Conservation (phyloP, 495 filamentous ascomycete species). For the Cladorrhinum samala region DNA sequence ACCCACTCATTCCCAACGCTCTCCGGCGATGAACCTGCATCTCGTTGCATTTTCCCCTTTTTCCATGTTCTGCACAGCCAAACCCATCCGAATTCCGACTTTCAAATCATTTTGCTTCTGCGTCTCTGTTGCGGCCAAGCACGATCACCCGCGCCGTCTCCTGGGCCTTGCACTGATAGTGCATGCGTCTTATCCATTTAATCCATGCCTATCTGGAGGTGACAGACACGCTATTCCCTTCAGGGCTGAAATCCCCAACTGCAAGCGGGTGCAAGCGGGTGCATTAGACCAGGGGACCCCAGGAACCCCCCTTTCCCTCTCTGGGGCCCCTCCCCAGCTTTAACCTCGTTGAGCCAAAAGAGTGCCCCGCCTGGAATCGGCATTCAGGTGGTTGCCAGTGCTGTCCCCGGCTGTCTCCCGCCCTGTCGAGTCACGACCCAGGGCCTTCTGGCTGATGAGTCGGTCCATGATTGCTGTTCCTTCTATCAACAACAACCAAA, state of each 20-base stretch:
- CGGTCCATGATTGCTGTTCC: no score
- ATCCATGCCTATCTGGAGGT: conserved; percentile 9
- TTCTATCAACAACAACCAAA: not conserved
- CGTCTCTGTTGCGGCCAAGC: not conserved
- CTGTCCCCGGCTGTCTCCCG: conserved; percentile 2
- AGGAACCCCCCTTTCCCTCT: conserved; percentile 8
- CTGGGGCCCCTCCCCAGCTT: conserved; percentile 1
- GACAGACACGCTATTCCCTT: conserved; percentile 12
- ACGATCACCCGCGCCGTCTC: conserved; percentile 9
- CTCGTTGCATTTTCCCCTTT: no score
- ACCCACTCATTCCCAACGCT: no score
- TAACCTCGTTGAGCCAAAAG: not conserved
- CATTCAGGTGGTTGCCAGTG: conserved; percentile 5
- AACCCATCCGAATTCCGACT: not conserved
- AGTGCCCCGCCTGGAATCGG: conserved; percentile 13
- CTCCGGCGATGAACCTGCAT: no score
- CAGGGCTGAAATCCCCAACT: conserved; percentile 7
- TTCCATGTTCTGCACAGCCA: no score
- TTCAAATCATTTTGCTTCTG: not conserved
- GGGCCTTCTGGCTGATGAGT: no score
- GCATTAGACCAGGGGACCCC: conserved; percentile 2
- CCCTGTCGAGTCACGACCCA: conserved; percentile 8
- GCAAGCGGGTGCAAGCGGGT: not conserved
- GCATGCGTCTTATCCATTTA: not conserved
- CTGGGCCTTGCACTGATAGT: not conserved